Evolutionary conservation across 2,329 filamentous ascomycete genomes (phyloP), one percentile per base, ranked within the genome.

Genomic region (Colletotrichum noveboracense): DNA sequence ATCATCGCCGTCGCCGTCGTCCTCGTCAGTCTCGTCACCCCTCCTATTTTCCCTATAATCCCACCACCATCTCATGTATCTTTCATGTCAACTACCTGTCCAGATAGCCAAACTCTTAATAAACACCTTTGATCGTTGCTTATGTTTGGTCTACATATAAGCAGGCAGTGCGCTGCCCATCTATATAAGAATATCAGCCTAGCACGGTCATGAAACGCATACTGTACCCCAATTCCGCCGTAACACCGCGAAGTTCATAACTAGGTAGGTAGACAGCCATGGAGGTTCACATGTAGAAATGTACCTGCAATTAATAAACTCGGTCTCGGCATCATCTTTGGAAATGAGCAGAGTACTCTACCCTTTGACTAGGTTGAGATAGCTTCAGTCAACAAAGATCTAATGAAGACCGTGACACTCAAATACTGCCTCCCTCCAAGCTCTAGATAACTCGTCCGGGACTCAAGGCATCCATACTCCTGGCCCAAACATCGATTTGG

Each of bases 401-500:
- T 34, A 6, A 34, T 34, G 3, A 6, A 34, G 32, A 14, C 32
- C 9, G 30, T 12, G 30, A 2, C 30, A 32, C 30, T 32, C 30
- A 4, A 36, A 36, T 18, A 38, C 0, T 3, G 2, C 36, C 38
- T 43, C 3, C 1, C 8, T 43, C n/a, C n/a, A n/a, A n/a, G n/a
- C 8, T 48, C 43, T 13, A 0, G n/a, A 21, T n/a, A 48, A 48
- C 0, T 21, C 43, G 43, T 2, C n/a, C 43, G 43, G 43, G 6
- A 21, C 7, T 21, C 7, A 21, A 48, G 18, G 43, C 4, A 3
- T 13, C n/a, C 18, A 48, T 21, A 48, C 7, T 48, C 10, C 43
- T 0, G 43, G n/a, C 1, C n/a, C 4, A 3, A 48, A 48, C n/a
- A 48, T 48, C 43, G n/a, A 4, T 48, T 0, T 48, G 1, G 7